These are phyloP conservation scores for Salpingoeca rosetta DNA, from an alignment of 78 protist species.

Conservation along the genomic window DNA sequence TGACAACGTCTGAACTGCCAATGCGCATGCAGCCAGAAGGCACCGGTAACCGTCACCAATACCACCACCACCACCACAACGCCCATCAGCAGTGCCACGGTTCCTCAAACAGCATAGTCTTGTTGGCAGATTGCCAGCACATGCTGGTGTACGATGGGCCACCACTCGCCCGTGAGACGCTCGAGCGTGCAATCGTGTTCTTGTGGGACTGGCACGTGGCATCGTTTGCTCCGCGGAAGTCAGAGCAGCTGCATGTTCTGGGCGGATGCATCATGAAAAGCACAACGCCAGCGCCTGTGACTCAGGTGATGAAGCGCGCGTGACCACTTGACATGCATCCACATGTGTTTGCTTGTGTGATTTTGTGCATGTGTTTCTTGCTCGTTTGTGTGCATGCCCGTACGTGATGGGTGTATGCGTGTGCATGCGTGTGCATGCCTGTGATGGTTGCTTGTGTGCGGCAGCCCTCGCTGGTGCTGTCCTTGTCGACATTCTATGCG, in stretches of 20 bases:
- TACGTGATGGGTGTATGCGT: too few relatives aligned
- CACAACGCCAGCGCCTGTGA: not conserved
- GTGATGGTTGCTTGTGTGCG: slow-evolving; percentile 8
- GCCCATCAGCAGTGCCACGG: too few relatives aligned
- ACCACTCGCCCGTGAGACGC: not conserved
- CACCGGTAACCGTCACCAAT: too few relatives aligned
- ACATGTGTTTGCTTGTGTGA: not conserved
- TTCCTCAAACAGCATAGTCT: too few relatives aligned
- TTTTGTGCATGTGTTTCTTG: too few relatives aligned
- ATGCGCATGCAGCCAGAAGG: too few relatives aligned
- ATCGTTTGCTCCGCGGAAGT: not conserved
- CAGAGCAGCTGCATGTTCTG: not conserved
- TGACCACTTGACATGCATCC: not conserved
- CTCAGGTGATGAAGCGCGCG: not conserved
- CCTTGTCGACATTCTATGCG: slow-evolving; percentile 72
- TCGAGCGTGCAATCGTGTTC: not conserved
- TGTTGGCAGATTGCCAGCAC: too few relatives aligned
- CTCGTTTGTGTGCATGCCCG: too few relatives aligned
- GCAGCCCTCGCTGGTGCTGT: slow-evolving; percentile 63
- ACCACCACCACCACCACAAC: too few relatives aligned
- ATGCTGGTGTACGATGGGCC: too few relatives aligned
- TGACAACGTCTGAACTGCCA: too few relatives aligned
- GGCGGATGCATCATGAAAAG: not conserved
- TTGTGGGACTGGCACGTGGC: not conserved
- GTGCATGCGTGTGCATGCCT: not conserved